phyloP scores from a whole-genome alignment of 495 filamentous ascomycete species.

The Amorphotheca resinae region DNA sequence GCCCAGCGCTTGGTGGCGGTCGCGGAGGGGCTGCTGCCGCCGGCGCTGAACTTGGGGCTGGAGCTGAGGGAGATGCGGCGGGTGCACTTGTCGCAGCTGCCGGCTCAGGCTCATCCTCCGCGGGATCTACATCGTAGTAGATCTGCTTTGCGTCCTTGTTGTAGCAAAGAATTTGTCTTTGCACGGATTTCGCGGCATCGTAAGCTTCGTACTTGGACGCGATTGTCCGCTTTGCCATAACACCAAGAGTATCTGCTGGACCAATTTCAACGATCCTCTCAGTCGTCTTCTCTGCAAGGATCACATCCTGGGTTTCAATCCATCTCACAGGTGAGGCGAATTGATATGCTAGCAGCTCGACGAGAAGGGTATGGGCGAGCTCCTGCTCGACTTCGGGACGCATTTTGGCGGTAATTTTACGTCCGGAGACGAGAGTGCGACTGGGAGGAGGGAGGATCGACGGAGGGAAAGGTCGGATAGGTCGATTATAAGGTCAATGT shows the following conservation, averaged over 20 bases:
- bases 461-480: background rate
- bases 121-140: conserved; percentile 95
- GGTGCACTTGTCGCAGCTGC: conserved; percentile 34
- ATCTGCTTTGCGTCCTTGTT: conserved; percentile 99
- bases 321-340: conserved; percentile 98
- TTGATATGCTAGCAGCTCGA: conserved; percentile 97
- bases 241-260: conserved; percentile 93
- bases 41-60: conserved; percentile 39
- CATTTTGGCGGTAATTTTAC: conserved; percentile 48
- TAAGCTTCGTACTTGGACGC: conserved; percentile 98
- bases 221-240: conserved; percentile 93
- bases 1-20: conserved; percentile 61
- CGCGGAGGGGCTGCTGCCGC: conserved; percentile 39
- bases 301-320: conserved; percentile 99
- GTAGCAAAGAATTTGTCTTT: conserved; percentile 97
- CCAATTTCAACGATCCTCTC: conserved; percentile 97
- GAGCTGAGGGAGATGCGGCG: conserved; percentile 31
- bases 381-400: conserved; percentile 98
- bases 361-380: conserved; percentile 90
- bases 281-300: conserved; percentile 86
- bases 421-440: conserved; percentile 17
- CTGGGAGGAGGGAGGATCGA: background rate
- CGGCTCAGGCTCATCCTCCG: conserved; percentile 74
- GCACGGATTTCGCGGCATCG: conserved; percentile 88
- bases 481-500: background rate